A percentile compares a stretch with the other conserved stretches of the same genome.
phyloP scores from a whole-genome alignment of 345 rosid species.

The Sisymbrium altissimum region DNA sequence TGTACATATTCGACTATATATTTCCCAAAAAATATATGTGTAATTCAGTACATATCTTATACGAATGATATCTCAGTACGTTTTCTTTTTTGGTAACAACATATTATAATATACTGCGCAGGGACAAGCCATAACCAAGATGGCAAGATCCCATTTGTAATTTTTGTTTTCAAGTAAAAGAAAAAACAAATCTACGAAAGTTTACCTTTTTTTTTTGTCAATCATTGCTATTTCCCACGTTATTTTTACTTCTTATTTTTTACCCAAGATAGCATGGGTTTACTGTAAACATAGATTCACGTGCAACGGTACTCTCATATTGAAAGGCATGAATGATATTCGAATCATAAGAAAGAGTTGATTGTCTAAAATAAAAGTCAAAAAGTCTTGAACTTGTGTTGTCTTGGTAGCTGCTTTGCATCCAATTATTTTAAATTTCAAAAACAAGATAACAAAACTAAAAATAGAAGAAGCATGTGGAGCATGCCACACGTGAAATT shows the following conservation, averaged over 20 bases:
- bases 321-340: not conserved
- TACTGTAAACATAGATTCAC: not conserved
- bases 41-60: not conserved
- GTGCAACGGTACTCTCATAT: not conserved
- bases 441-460: not conserved
- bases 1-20: not conserved
- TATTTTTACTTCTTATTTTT: no score
- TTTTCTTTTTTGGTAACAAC: no score
- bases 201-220: no score
- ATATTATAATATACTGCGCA: no score
- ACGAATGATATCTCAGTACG: not conserved
- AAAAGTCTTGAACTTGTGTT: slow-evolving; percentile 7
- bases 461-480: not conserved
- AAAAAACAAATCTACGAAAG: not conserved
- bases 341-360: not conserved
- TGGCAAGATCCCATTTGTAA: not conserved
- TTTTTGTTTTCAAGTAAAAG: not conserved
- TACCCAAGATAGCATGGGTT: not conserved
- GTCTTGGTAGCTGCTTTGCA: slow-evolving; percentile 2
- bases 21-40: not conserved
- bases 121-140: no score
- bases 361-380: not conserved
- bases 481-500: slow-evolving; percentile 27
- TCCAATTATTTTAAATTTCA: not conserved
- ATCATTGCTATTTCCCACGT: no score